Percentiles rank a stretch among this genome's conserved stretches.
These are phyloP conservation scores for Sanguinoderma infundibulare DNA, from an alignment of 1,284 basidiomycete genomes.

Conservation along the genomic window DNA sequence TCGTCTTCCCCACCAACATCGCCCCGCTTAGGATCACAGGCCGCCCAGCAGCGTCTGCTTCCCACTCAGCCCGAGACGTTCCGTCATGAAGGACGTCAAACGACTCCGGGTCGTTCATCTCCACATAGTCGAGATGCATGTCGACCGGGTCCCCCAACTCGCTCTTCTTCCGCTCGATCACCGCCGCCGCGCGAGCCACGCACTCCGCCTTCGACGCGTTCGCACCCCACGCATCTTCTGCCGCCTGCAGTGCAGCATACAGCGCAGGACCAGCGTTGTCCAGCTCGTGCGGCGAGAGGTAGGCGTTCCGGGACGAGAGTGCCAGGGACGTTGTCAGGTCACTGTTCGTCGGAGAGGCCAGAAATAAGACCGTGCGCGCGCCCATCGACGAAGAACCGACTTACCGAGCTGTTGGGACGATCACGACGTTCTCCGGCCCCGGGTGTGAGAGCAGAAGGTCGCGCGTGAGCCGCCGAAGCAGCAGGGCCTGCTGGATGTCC, in stretches of 20 bases:
- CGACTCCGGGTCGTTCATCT: conserved; percentile 83
- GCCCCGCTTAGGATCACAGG: conserved; percentile 88
- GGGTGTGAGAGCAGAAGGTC: conserved; percentile 88
- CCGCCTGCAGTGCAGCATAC: conserved; percentile 69
- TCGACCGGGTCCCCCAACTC: conserved; percentile 47
- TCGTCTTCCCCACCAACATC: conserved; percentile 84
- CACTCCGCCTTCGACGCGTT: conserved; percentile 58
- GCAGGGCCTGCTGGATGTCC: conserved; percentile 94
- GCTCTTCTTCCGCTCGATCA: conserved; percentile 40
- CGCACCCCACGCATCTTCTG: conserved; percentile 55
- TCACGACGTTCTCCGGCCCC: conserved; percentile 68
- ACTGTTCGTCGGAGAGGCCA: conserved; percentile 10
- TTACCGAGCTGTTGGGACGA: conserved; percentile 82
- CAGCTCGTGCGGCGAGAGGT: conserved; percentile 73
- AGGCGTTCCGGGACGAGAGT: conserved; percentile 90
- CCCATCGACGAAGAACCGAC: conserved; percentile 30
- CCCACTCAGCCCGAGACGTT: conserved; percentile 33
- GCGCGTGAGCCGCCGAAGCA: conserved; percentile 82
- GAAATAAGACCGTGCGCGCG: background rate
- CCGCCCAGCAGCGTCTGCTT: conserved; percentile 29
- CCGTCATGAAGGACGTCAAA: conserved; percentile 63
- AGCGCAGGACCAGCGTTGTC: conserved; percentile 72
- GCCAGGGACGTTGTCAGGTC: conserved; percentile 72
- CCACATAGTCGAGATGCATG: conserved; percentile 83
- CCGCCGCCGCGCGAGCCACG: conserved; percentile 48